These are phyloP conservation scores for Hirschioporus abietinus DNA, from an alignment of 768 basidiomycete genomes.

Conservation along the genomic window DNA sequence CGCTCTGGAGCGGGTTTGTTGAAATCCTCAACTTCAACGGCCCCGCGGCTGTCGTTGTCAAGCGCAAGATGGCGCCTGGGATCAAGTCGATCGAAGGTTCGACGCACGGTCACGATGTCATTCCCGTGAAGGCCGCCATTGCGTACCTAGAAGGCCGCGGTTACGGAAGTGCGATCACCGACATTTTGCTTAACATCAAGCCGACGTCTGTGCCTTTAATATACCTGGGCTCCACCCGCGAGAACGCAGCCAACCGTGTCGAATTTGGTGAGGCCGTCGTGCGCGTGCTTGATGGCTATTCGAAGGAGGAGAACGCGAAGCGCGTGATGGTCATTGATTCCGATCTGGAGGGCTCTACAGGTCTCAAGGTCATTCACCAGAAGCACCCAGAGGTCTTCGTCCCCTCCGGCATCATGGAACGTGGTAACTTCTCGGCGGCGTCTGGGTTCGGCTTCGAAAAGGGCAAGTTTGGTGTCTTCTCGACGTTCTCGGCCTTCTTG, in stretches of 20 bases:
- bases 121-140: conserved; percentile 74
- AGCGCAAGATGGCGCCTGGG: conserved; percentile 64
- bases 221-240: conserved; percentile 68
- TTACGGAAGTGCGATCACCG: conserved; percentile 41
- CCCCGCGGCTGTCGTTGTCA: conserved; percentile 74
- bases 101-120: conserved; percentile 79
- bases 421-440: conserved; percentile 78
- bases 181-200: conserved; percentile 62
- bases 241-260: conserved; percentile 74
- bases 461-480: conserved; percentile 83
- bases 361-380: conserved; percentile 81
- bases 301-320: conserved; percentile 69
- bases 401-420: conserved; percentile 83
- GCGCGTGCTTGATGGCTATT: conserved; percentile 64
- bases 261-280: conserved; percentile 85
- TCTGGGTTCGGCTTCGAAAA: conserved; percentile 83
- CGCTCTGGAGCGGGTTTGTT: conserved; percentile 64
- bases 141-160: conserved; percentile 67
- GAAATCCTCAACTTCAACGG: conserved; percentile 56
- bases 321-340: conserved; percentile 89
- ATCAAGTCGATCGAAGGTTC: conserved; percentile 74
- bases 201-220: conserved; percentile 49
- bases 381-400: conserved; percentile 87
- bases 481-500: conserved; percentile 87
- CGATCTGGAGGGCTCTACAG: conserved; percentile 89